A percentile compares a stretch with the other conserved stretches of the same genome.
Evolutionary conservation across 345 rosid species (phyloP).

Genomic region (Aethionema arabicum): DNA sequence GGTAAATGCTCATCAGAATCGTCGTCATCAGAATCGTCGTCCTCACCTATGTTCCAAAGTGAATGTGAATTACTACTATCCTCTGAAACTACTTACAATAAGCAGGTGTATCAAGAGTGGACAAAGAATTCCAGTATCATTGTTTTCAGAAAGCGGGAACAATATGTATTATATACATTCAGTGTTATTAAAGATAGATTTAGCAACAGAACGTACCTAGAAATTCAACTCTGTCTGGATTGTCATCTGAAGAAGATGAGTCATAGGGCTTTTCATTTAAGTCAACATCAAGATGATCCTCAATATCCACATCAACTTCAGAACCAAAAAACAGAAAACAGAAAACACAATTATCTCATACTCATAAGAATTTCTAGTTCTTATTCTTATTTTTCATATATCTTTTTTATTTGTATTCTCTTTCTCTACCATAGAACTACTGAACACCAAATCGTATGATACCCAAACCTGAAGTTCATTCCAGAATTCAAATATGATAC

Average conservation of each 20-base stretch:
- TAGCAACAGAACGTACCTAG: slow-evolving; percentile 15
- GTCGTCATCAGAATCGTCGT: slow-evolving; percentile 10
- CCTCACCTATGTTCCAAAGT: slow-evolving; percentile 22
- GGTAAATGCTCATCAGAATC: slow-evolving; percentile 23
- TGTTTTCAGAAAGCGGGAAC: not conserved
- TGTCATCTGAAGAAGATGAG: slow-evolving; percentile 14
- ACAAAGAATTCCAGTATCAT: slow-evolving; percentile 6
- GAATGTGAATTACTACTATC: slow-evolving; percentile 8
- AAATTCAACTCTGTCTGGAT: slow-evolving; percentile 11
- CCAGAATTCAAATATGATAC: not conserved
- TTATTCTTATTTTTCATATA: too few relatives aligned
- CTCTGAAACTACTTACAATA: not conserved
- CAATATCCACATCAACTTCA: slow-evolving; percentile 12
- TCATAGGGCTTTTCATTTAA: slow-evolving; percentile 16
- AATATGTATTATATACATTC: slow-evolving; percentile 3
- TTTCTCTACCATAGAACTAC: too few relatives aligned
- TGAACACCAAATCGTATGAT: too few relatives aligned
- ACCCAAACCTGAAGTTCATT: too few relatives aligned
- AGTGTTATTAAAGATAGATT: not conserved
- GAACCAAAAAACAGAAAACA: not conserved
- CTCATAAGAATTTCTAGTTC: too few relatives aligned
- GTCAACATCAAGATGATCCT: not conserved
- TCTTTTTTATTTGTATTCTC: too few relatives aligned
- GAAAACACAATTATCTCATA: not conserved
- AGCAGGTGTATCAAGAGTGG: not conserved